phyloP scores from a whole-genome alignment of 106 monocot genomes.

The Dioscorea dumetorum region DNA sequence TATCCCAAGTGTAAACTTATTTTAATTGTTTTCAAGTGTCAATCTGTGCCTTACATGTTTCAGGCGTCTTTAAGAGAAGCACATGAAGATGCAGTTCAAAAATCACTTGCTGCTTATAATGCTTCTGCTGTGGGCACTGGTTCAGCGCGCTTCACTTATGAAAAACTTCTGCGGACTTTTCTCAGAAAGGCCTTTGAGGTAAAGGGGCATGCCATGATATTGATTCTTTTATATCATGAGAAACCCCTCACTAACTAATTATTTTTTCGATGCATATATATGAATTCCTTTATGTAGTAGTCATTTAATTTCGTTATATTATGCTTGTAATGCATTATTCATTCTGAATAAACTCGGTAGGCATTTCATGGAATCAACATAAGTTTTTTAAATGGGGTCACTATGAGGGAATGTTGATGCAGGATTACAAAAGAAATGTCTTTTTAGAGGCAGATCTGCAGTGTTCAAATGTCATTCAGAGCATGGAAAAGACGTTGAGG shows the following conservation, averaged over 20 bases:
- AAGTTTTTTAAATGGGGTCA: too few species aligned
- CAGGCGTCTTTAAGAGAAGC: conserved; percentile 72
- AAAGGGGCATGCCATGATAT: not conserved
- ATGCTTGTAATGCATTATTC: too few species aligned
- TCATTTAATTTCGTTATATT: too few species aligned
- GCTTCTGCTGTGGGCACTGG: conserved; percentile 75
- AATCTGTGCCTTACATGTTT: conserved; percentile 3
- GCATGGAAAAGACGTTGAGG: conserved; percentile 77
- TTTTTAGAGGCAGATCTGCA: conserved; percentile 80
- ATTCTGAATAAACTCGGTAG: too few species aligned
- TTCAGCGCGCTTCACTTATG: conserved; percentile 61
- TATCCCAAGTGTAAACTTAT: not conserved
- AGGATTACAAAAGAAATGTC: conserved; percentile 71
- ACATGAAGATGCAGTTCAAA: conserved; percentile 70
- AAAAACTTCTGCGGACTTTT: conserved; percentile 70
- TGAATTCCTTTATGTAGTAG: not conserved
- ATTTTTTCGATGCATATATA: not conserved
- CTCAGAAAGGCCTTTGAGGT: conserved; percentile 90
- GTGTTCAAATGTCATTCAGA: conserved; percentile 57
- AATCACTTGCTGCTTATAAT: conserved; percentile 65
- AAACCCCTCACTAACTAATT: not conserved
- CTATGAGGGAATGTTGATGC: conserved; percentile 12
- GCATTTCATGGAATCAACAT: too few species aligned
- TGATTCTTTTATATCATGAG: not conserved
- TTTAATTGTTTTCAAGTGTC: not conserved